phyloP scores from a whole-genome alignment of 306 rosid species.

The apple (Malus domestica) region DNA sequence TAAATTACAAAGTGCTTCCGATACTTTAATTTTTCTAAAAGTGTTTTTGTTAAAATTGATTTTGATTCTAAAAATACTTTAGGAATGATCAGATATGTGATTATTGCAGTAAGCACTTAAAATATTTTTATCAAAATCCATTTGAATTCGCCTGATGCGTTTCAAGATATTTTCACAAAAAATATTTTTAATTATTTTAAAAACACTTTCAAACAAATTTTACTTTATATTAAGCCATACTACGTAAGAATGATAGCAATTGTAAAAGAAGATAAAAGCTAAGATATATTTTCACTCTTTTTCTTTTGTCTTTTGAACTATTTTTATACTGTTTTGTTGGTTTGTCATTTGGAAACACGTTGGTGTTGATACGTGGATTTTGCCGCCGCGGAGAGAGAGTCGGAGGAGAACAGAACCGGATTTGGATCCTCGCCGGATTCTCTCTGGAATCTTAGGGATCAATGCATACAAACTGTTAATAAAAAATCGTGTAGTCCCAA shows the following conservation, averaged over 20 bases:
- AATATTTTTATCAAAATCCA: no score
- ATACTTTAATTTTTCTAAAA: no score
- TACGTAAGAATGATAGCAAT: no score
- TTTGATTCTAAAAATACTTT: no score
- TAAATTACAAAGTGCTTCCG: no score
- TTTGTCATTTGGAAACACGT: background rate
- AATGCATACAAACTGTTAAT: no score
- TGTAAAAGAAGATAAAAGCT: no score
- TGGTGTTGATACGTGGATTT: background rate
- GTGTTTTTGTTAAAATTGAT: accelerated
- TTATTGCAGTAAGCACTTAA: accelerated
- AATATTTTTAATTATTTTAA: accelerated
- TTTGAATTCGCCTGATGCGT: accelerated
- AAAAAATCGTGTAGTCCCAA: no score
- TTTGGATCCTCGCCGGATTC: no score
- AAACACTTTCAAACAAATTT: no score
- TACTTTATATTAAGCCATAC: accelerated
- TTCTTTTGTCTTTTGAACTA: background rate
- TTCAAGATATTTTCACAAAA: no score
- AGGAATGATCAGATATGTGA: accelerated
- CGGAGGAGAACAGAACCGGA: background rate
- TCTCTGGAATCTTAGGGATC: no score
- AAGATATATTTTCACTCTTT: background rate
- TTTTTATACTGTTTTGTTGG: background rate
- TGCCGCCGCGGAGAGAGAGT: background rate